These are phyloP conservation scores for Tremella fuciformis DNA, from an alignment of 768 basidiomycete genomes.

Conservation along the genomic window DNA sequence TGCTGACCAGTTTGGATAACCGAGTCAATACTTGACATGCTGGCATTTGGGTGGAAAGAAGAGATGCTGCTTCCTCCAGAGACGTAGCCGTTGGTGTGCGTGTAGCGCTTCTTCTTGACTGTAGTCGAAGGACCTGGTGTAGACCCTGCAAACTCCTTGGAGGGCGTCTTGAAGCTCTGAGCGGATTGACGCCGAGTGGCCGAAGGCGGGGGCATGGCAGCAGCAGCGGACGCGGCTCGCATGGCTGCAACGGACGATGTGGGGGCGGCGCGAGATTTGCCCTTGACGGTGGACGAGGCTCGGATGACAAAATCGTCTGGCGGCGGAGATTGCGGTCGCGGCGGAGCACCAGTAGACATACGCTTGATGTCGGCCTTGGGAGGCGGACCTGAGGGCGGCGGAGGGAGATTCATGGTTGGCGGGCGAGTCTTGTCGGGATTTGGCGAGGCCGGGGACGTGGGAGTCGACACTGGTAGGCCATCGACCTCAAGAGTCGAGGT, in stretches of 20 bases:
- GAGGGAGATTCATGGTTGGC: slow-evolving; percentile 51
- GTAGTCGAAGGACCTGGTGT: slow-evolving; percentile 13
- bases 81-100: slow-evolving; percentile 19
- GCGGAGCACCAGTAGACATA: slow-evolving; percentile 76
- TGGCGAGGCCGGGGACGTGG: slow-evolving; percentile 11
- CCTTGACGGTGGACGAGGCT: slow-evolving; percentile 53
- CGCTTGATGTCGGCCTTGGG: slow-evolving; percentile 65
- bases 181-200: slow-evolving; percentile 19
- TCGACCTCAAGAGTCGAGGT: slow-evolving; percentile 6
- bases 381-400: slow-evolving; percentile 49
- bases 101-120: slow-evolving; percentile 8
- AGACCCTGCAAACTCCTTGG: slow-evolving; percentile 15
- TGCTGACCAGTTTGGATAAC: slow-evolving; percentile 11
- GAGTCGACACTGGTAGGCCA: slow-evolving; percentile 21
- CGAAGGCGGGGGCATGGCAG: slow-evolving; percentile 31
- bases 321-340: slow-evolving; percentile 86
- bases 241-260: slow-evolving; percentile 33
- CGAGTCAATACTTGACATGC: slow-evolving; percentile 41
- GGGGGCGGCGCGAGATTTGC: slow-evolving; percentile 27
- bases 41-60: slow-evolving; percentile 28
- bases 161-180: slow-evolving; percentile 29
- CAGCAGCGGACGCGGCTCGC: slow-evolving; percentile 15
- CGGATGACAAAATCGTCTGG: slow-evolving; percentile 88
- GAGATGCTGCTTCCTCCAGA: slow-evolving; percentile 36
- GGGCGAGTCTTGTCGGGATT: slow-evolving; percentile 32